phyloP scores from a whole-genome alignment of 208 protist genomes.

The Borovskyia barvae region DNA sequence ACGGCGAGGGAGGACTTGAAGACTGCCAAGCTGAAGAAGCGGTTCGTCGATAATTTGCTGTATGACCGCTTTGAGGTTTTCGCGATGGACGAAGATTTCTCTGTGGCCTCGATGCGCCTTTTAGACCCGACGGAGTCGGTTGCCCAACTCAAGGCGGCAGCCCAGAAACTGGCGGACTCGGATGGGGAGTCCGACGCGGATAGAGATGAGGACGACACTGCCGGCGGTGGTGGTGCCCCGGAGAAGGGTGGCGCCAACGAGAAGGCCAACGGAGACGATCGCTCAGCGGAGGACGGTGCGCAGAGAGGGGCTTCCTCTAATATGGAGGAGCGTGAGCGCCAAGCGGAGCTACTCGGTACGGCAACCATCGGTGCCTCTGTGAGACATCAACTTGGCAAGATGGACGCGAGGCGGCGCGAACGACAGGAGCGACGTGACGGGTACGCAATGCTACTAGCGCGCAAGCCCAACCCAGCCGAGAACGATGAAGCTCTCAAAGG shows the following conservation, averaged over 20 bases:
- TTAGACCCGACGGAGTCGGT: constrained; percentile 52
- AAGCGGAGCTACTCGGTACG: neutral
- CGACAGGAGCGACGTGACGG: constrained; percentile 64
- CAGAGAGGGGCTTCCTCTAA: too few relatives aligned
- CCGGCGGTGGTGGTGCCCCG: constrained; percentile 3
- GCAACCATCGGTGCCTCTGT: constrained; percentile 55
- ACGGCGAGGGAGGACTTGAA: constrained; percentile 79
- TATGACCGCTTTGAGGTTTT: constrained; percentile 91
- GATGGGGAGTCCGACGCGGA: constrained; percentile 21
- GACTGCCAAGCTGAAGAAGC: constrained; percentile 84
- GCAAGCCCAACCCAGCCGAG: constrained; percentile 76
- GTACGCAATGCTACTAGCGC: constrained; percentile 57
- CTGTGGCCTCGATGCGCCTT: constrained; percentile 91
- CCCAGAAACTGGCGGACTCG: constrained; percentile 60
- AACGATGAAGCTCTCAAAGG: constrained; percentile 73
- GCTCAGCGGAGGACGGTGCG: too few relatives aligned
- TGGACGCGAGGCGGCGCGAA: constrained; percentile 80
- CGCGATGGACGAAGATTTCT: constrained; percentile 64
- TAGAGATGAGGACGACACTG: constrained; percentile 8
- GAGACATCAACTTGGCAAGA: constrained; percentile 87
- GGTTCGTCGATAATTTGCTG: constrained; percentile 89
- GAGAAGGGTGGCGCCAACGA: neutral
- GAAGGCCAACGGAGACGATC: neutral
- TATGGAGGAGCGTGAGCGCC: constrained; percentile 2
- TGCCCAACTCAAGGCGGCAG: constrained; percentile 38